A percentile compares a stretch with the other conserved stretches of the same genome.
phyloP scores from a whole-genome alignment of 192 early-diverging fungal species.

The Kappamyces sp. region DNA sequence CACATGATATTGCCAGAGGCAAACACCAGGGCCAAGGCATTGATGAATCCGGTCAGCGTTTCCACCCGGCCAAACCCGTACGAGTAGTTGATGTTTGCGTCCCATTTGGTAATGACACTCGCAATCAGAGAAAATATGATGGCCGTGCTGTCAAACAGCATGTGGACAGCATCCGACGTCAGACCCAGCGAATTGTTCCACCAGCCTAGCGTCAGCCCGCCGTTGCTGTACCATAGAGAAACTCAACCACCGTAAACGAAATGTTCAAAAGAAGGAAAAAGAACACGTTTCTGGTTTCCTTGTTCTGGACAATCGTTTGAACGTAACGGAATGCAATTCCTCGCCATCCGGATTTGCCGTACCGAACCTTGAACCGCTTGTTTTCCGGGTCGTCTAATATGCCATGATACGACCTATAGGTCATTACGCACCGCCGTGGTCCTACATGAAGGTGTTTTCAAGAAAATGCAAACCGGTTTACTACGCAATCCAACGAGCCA shows the following conservation, averaged over 20 bases:
- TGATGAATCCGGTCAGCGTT: slow-evolving; percentile 86
- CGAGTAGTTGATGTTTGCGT: slow-evolving; percentile 67
- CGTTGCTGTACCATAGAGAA: slow-evolving; percentile 29
- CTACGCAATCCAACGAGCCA: too few species aligned
- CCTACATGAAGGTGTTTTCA: too few species aligned
- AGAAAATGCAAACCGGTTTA: too few species aligned
- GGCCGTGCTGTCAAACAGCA: slow-evolving; percentile 96
- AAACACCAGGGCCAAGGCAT: slow-evolving; percentile 84
- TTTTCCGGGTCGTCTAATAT: too few species aligned
- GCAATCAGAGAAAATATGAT: slow-evolving; percentile 82
- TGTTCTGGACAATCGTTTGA: slow-evolving; percentile 53
- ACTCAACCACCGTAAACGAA: slow-evolving; percentile 86
- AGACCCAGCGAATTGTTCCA: slow-evolving; percentile 69
- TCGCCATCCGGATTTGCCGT: not conserved
- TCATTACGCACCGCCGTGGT: too few species aligned
- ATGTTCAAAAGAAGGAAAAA: slow-evolving; percentile 90
- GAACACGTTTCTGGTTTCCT: slow-evolving; percentile 86
- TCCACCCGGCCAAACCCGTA: slow-evolving; percentile 90
- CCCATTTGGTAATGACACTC: slow-evolving; percentile 87
- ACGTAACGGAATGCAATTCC: slow-evolving; percentile 33
- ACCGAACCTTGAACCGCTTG: not conserved
- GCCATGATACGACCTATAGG: too few species aligned
- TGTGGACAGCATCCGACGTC: slow-evolving; percentile 94
- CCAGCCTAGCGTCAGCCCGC: slow-evolving; percentile 16
- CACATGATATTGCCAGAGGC: slow-evolving; percentile 86